phyloP scores from a whole-genome alignment of 139 green algal species.

The Tetraselmis chui region DNA sequence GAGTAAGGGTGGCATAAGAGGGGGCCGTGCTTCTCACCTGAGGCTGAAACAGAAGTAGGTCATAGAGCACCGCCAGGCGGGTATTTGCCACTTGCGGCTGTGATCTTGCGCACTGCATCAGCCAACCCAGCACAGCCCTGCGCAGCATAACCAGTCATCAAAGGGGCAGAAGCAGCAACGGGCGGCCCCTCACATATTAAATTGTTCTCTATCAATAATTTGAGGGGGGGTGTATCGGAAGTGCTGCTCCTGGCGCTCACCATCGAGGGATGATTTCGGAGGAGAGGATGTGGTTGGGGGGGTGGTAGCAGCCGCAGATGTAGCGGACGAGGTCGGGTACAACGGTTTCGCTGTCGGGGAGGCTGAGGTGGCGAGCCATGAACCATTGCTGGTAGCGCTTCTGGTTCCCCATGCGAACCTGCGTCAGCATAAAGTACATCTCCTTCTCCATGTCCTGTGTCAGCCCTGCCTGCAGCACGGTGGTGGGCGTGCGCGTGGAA shows the following conservation, averaged over 20 bases:
- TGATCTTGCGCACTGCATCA: conserved; percentile 31
- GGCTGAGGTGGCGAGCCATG: conserved; percentile 6
- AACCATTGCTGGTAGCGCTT: conserved; percentile 32
- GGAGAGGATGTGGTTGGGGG: conserved; percentile 24
- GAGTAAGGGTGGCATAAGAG: too few species aligned
- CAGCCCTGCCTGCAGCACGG: neutral
- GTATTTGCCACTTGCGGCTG: neutral
- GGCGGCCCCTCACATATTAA: too few species aligned
- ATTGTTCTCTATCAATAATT: too few species aligned
- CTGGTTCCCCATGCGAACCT: conserved; percentile 21
- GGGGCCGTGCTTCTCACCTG: neutral
- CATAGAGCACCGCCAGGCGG: conserved; percentile 32
- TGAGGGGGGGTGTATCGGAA: neutral
- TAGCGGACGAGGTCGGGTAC: conserved; percentile 27
- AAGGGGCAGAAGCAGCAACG: neutral
- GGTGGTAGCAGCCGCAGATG: conserved; percentile 26
- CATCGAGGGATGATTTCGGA: neutral
- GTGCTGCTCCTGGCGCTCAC: neutral
- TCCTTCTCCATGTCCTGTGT: neutral
- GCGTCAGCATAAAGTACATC: neutral
- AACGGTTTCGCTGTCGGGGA: conserved; percentile 23
- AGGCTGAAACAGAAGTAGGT: conserved; percentile 30
- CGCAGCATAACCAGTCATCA: too few species aligned
- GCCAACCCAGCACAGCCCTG: conserved; percentile 30
- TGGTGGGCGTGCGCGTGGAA: neutral